phyloP scores from a whole-genome alignment of 1,284 basidiomycete species.

The Moesziomyces aphidis region DNA sequence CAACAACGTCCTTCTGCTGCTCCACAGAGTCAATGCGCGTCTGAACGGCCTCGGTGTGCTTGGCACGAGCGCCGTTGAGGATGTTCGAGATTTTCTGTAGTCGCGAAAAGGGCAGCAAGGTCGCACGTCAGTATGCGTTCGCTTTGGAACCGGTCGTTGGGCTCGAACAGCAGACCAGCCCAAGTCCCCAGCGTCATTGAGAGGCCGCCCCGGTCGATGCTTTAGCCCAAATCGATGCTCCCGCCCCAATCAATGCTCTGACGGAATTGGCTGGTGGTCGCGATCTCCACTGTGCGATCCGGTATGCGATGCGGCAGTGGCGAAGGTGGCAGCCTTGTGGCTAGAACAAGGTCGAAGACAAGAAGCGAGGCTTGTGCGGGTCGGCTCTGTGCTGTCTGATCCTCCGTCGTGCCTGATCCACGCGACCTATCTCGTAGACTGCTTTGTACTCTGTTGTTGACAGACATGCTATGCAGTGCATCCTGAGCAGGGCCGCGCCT shows the following conservation, averaged over 20 bases:
- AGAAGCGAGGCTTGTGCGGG: too few species aligned
- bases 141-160: neutral
- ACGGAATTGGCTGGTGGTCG: too few species aligned
- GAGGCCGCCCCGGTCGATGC: too few species aligned
- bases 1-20: constrained; percentile 93
- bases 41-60: constrained; percentile 94
- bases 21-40: constrained; percentile 90
- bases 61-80: constrained; percentile 83
- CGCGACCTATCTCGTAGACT: neutral
- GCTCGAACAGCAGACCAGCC: too few species aligned
- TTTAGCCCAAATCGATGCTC: too few species aligned
- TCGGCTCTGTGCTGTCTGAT: neutral
- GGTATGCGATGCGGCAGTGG: neutral
- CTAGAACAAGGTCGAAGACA: too few species aligned
- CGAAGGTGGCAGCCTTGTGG: neutral
- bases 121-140: neutral
- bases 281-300: too few species aligned
- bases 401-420: neutral
- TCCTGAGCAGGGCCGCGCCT: too few species aligned
- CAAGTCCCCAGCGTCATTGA: too few species aligned
- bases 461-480: too few species aligned
- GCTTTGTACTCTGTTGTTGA: neutral
- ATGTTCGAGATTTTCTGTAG: constrained; percentile 78
- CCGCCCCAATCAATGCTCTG: too few species aligned
- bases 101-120: neutral